A percentile compares a stretch with the other conserved stretches of the same genome.
phyloP scores from a whole-genome alignment of 164 flowering plant species.

The Vitis riparia region DNA sequence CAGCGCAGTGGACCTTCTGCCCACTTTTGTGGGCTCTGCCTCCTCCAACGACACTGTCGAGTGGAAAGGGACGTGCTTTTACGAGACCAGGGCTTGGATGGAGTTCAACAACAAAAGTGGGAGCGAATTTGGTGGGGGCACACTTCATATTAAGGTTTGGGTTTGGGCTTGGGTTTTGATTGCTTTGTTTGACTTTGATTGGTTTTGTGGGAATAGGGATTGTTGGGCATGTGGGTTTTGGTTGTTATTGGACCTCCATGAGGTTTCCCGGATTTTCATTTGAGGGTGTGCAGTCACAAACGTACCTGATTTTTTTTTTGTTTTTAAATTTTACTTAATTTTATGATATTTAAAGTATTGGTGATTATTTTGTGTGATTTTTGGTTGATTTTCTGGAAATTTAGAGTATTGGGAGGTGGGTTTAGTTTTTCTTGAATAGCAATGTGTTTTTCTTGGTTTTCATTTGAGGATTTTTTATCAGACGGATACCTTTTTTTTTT shows the following conservation, averaged over 20 bases:
- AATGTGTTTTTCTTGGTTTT: too few species aligned
- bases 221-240: too few species aligned
- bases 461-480: too few species aligned
- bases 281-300: not conserved
- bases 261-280: not conserved
- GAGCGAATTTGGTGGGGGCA: slow-evolving; percentile 83
- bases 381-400: not conserved
- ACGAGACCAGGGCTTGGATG: slow-evolving; percentile 77
- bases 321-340: not conserved
- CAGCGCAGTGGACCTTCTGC: slow-evolving; percentile 66
- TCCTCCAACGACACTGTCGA: slow-evolving; percentile 36
- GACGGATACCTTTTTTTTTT: too few species aligned
- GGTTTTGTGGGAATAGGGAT: not conserved
- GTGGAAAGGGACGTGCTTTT: slow-evolving; percentile 97
- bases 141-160: slow-evolving; percentile 79
- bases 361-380: not conserved
- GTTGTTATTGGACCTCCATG: too few species aligned
- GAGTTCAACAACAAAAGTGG: slow-evolving; percentile 77
- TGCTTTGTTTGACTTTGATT: not conserved
- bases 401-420: too few species aligned
- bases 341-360: too few species aligned
- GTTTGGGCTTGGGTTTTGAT: slow-evolving; percentile 35
- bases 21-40: slow-evolving; percentile 79
- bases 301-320: not conserved
- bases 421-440: too few species aligned